Conservation (phyloP, 768 basidiomycete genomes). For the Omphalotus guepiniiformis region DNA sequence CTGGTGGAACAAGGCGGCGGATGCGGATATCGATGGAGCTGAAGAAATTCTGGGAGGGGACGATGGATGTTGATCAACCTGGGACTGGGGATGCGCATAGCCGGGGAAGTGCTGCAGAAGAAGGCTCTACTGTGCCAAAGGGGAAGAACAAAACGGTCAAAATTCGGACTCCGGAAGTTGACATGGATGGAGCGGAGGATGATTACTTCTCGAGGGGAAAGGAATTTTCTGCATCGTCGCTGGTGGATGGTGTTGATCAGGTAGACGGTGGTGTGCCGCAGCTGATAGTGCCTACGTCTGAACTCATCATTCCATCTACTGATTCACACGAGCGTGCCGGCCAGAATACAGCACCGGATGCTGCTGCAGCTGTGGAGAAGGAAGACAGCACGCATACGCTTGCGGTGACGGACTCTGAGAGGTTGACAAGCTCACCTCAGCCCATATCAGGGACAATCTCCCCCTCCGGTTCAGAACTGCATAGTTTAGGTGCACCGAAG, state of each 20-base stretch:
- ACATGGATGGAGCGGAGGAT: background rate
- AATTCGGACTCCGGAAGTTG: background rate
- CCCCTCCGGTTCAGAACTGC: background rate
- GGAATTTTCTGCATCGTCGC: slow-evolving; percentile 4
- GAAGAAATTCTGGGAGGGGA: slow-evolving; percentile 53
- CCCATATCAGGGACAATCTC: background rate
- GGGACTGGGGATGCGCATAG: slow-evolving; percentile 13
- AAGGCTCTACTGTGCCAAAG: background rate
- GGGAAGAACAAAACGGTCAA: background rate
- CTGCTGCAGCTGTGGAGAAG: background rate
- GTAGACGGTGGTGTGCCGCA: background rate
- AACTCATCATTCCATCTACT: background rate
- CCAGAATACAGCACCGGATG: background rate
- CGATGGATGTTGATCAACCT: slow-evolving; percentile 36
- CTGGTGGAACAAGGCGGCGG: slow-evolving; percentile 27
- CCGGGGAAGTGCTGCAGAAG: background rate
- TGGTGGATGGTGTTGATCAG: background rate
- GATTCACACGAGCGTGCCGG: background rate
- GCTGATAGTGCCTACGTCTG: background rate
- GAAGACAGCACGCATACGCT: background rate
- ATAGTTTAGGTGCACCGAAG: background rate
- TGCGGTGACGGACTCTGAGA: background rate
- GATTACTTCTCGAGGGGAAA: slow-evolving; percentile 6
- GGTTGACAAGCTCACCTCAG: background rate
- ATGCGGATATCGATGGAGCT: slow-evolving; percentile 28